Evolutionary conservation across 495 filamentous ascomycete genomes (phyloP).

Genomic region (Aspergillus bertholletiae): DNA sequence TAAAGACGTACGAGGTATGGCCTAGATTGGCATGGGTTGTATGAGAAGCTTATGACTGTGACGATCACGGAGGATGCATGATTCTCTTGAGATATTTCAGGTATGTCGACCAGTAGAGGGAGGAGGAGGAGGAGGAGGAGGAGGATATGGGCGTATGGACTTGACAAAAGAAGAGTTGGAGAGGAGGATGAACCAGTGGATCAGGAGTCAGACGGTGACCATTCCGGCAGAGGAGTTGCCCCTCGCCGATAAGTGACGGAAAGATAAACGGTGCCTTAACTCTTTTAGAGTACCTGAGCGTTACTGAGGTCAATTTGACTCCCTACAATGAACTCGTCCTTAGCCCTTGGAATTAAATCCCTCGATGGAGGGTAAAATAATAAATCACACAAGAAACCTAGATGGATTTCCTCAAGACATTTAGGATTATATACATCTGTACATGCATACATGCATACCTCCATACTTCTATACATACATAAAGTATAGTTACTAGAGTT

Average conservation of each 20-base stretch:
- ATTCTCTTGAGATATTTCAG: not conserved
- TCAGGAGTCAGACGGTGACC: not conserved
- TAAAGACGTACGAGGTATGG: not conserved
- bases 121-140: not conserved
- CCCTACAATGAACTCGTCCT: too few relatives aligned
- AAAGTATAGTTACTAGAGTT: too few relatives aligned
- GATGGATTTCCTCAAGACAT: too few relatives aligned
- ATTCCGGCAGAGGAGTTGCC: not conserved
- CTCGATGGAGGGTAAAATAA: too few relatives aligned
- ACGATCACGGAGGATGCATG: conserved; percentile 11
- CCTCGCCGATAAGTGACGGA: not conserved
- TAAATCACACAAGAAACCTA: too few relatives aligned
- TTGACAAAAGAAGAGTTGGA: conserved; percentile 1
- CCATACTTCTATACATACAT: too few relatives aligned
- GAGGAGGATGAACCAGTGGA: conserved; percentile 4
- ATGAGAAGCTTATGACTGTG: not conserved
- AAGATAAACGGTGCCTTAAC: too few relatives aligned
- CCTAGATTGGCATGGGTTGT: not conserved
- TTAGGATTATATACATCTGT: too few relatives aligned
- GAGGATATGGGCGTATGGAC: not conserved
- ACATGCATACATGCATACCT: too few relatives aligned
- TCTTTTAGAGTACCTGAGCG: too few relatives aligned
- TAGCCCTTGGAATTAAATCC: too few relatives aligned
- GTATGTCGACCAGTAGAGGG: not conserved
- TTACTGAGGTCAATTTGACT: too few relatives aligned